A percentile compares a stretch with the other conserved stretches of the same genome.
Conservation (phyloP, 768 basidiomycete species). For the Pulveroboletus ravenelii region DNA sequence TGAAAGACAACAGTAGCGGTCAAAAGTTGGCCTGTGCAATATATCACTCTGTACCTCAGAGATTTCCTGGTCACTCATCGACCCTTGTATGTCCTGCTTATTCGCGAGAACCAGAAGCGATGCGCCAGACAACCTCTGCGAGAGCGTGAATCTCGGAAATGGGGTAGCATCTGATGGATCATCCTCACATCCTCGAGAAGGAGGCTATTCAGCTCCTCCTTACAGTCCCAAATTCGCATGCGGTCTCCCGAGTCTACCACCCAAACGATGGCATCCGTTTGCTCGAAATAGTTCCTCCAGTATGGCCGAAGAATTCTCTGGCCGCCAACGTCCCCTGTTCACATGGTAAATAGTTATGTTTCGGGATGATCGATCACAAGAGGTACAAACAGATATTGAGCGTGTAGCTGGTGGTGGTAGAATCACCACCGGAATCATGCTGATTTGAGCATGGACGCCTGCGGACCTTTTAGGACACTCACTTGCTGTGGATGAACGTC, state of each 20-base stretch:
- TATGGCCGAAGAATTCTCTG: conserved; percentile 94
- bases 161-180: background rate
- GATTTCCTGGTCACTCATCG: conserved; percentile 80
- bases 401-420: conserved; percentile 33
- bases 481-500: conserved; percentile 90
- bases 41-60: conserved; percentile 54
- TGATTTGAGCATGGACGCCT: conserved; percentile 16
- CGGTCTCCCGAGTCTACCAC: conserved; percentile 96
- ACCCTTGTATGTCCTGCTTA: conserved; percentile 91
- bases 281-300: conserved; percentile 99
- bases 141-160: conserved; percentile 18
- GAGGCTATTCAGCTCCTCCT: conserved; percentile 77
- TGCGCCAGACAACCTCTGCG: conserved; percentile 88
- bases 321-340: conserved; percentile 94
- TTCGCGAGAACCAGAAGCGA: conserved; percentile 95
- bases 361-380: background rate
- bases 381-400: conserved; percentile 39
- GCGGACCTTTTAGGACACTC: conserved; percentile 28
- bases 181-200: conserved; percentile 84
- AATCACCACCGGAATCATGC: conserved; percentile 22
- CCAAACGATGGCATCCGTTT: conserved; percentile 98
- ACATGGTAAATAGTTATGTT: conserved; percentile 77
- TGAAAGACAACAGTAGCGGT: conserved; percentile 29
- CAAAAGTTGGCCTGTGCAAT: background rate
- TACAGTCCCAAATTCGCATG: conserved; percentile 87